Conservation (phyloP, 129 eudicot species). For the Scalesia atractyloides region DNA sequence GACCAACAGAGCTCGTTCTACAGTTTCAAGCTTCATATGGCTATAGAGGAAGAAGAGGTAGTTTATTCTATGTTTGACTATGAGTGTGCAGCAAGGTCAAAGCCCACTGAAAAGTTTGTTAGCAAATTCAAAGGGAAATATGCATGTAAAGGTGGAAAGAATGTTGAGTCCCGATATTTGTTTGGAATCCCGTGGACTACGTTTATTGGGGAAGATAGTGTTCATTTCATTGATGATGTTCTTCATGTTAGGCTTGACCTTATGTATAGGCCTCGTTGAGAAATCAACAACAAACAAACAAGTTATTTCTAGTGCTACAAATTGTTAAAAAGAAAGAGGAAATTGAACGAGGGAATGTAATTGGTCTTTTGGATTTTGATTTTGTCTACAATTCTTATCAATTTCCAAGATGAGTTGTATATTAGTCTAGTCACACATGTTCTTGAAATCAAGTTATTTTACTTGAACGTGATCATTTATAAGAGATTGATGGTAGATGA, state of each 20-base stretch:
- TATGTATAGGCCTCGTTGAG: conserved; percentile 36
- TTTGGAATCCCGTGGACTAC: conserved; percentile 60
- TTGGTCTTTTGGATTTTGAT: too few species aligned
- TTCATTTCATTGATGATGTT: conserved; percentile 56
- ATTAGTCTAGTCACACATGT: too few species aligned
- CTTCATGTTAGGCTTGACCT: conserved; percentile 68
- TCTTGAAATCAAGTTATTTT: too few species aligned
- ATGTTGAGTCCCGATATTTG: conserved; percentile 67
- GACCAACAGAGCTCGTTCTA: conserved; percentile 59
- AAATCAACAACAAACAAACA: background rate
- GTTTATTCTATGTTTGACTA: conserved; percentile 46
- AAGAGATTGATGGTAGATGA: too few species aligned
- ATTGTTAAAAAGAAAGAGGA: too few species aligned
- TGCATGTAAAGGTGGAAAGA: conserved; percentile 12
- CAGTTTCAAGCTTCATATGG: conserved; percentile 50
- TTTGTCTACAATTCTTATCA: too few species aligned
- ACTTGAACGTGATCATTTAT: too few species aligned
- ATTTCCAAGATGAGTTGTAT: too few species aligned
- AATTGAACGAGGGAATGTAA: too few species aligned
- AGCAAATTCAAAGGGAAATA: conserved; percentile 39
- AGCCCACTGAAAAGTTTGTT: conserved; percentile 43
- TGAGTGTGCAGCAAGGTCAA: conserved; percentile 53
- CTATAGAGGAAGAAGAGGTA: conserved; percentile 49
- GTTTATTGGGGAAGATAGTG: conserved; percentile 63
- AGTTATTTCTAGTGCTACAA: background rate